Base-by-base conservation (phyloP, 441 rosid genomes). In the Erodium trifolium region DNA sequence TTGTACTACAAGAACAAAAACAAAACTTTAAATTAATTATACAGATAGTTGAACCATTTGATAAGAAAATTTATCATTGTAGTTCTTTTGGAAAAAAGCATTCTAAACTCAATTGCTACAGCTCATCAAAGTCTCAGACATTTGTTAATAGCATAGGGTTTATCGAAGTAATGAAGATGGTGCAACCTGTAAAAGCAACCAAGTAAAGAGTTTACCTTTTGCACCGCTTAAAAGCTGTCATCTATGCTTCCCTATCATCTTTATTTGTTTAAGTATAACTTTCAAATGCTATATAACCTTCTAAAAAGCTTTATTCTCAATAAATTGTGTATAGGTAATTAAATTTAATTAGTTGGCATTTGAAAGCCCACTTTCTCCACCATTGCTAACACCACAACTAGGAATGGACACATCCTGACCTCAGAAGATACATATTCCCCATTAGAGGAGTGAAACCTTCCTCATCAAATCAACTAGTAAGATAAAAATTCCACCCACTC, bases 1-100 rank as follows among this genome's bases (percentile, higher is more conserved):
- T 59, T 66, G 87, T 78, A 65, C 97, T 90, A 72, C 71, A 70
- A 79, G 34, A 72, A 67, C 53, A 64, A 7, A 73, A 67, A 67
- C 17, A 63, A 68, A 65, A 53, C 19, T 68, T 51, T 35, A 3
- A 3, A 31, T 1, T 31, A 47, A 17, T 23, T n/a, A 14, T 55
- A 13, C 2, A 47, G 63, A 17, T 57, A 57, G 7, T 57, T 6
- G 27, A 57, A 57, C 29, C 17, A 53, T 53, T 4, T 53, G 18
- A 53, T 17, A 2, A 34, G 10, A 53, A 53, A 53, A 5, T 14
- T 49, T 49, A 49, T 49, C 57, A 49, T n/a, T 51, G 47, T 9
- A 41, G 47, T 41, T 41, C 47, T 6, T 41, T 41, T 1, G 11
- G 2, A 6, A 41, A 9, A 41, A 41, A 41, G 8, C 0, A 6